Evolutionary conservation across 176 grass and related monocot genomes (phyloP).

Genomic region (Rhipidocladum racemiflorum): DNA sequence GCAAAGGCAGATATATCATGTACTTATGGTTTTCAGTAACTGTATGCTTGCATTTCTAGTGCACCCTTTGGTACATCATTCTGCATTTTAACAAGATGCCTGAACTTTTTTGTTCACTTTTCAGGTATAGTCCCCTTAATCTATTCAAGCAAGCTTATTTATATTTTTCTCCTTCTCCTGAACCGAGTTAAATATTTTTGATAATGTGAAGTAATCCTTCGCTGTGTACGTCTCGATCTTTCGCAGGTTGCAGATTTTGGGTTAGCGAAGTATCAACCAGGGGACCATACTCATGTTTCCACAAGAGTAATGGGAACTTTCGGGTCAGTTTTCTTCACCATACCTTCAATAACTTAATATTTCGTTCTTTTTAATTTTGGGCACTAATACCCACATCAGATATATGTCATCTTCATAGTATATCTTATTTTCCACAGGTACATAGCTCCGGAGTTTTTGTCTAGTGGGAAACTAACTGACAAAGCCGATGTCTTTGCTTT

Average conservation of each 20-base stretch:
- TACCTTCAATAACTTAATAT: neutral
- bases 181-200: too few species aligned
- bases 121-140: neutral
- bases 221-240: neutral
- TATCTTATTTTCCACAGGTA: constrained; percentile 26
- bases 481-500: constrained; percentile 53
- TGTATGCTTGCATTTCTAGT: too few species aligned
- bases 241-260: constrained; percentile 63
- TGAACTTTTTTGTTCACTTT: neutral
- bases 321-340: constrained; percentile 19
- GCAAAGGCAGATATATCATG: too few species aligned
- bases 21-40: too few species aligned
- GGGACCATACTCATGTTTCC: constrained; percentile 52
- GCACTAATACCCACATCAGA: neutral
- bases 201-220: neutral
- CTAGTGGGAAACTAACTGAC: constrained; percentile 52
- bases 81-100: neutral
- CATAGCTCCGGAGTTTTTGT: constrained; percentile 52
- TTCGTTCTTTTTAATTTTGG: neutral
- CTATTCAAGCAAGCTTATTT: neutral
- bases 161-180: neutral
- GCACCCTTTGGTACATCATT: too few species aligned
- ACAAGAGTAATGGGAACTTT: constrained; percentile 64
- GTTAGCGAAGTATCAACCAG: constrained; percentile 50
- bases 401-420: neutral